Conservation (phyloP, 148 eudicot species). For the Nyssa sinensis region DNA sequence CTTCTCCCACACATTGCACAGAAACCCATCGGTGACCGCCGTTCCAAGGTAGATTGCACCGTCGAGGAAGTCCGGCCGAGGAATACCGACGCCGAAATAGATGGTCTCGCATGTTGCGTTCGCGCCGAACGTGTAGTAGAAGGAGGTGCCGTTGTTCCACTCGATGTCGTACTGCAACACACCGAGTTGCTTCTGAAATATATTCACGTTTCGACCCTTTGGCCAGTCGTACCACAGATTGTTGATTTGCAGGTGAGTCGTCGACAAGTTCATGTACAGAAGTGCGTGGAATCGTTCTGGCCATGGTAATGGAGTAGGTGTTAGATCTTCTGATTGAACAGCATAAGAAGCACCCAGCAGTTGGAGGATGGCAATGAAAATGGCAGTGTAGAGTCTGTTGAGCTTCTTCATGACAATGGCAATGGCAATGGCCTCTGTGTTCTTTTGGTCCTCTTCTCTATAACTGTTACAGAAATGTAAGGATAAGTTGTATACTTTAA, state of each 20-base stretch:
- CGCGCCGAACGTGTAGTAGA: conserved; percentile 30
- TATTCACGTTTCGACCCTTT: conserved; percentile 43
- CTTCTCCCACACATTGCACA: conserved; percentile 53
- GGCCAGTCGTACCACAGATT: conserved; percentile 47
- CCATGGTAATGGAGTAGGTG: conserved; percentile 33
- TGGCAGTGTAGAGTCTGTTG: background rate
- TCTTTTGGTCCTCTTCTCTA: too few relatives aligned
- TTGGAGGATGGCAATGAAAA: background rate
- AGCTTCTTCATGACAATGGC: too few relatives aligned
- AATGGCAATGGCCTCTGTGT: too few relatives aligned
- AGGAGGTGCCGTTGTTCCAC: conserved; percentile 50
- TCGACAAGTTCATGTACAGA: conserved; percentile 24
- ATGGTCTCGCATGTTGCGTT: conserved; percentile 12
- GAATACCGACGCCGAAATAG: conserved; percentile 36
- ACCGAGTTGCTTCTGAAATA: conserved; percentile 41
- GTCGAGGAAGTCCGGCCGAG: conserved; percentile 40
- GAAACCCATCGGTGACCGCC: conserved; percentile 34
- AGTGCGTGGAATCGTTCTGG: conserved; percentile 41
- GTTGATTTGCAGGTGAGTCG: conserved; percentile 19
- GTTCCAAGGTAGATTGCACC: conserved; percentile 41
- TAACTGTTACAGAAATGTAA: too few relatives aligned
- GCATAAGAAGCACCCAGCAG: background rate
- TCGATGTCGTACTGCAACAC: conserved; percentile 35
- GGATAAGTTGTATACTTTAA: too few relatives aligned
- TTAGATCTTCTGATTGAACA: background rate